phyloP scores from a whole-genome alignment of 208 protist species.

The Leishmania amazonensis region DNA sequence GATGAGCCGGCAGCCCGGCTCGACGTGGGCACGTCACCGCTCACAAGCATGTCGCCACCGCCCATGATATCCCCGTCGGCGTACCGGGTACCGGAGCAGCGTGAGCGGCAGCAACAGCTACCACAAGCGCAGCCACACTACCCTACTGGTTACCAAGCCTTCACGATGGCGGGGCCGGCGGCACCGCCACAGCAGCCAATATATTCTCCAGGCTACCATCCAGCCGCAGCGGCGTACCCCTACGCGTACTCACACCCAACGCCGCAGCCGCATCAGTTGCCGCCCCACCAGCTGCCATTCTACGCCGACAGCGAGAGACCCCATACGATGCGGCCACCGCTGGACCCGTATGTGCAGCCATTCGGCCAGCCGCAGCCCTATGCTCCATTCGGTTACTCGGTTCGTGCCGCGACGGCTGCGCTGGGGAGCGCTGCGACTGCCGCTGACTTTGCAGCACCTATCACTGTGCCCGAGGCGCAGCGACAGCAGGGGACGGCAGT shows the following conservation, averaged over 20 bases:
- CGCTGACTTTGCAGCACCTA: not conserved
- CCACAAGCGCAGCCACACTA: not conserved
- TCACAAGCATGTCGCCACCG: not conserved
- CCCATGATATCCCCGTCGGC: conserved; percentile 20
- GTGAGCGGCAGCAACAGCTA: not conserved
- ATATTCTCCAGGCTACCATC: not conserved
- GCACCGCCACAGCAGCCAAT: not conserved
- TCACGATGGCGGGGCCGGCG: not conserved
- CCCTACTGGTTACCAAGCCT: conserved; percentile 1
- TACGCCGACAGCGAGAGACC: conserved; percentile 1
- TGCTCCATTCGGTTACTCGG: conserved; percentile 5
- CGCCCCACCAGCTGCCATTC: not conserved
- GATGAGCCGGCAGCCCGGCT: conserved; percentile 3
- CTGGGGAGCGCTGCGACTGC: not conserved
- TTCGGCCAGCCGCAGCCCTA: not conserved
- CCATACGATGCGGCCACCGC: not conserved
- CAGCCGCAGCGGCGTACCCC: not conserved
- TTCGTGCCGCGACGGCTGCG: conserved; percentile 2
- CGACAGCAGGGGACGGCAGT: conserved; percentile 2
- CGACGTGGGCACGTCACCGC: conserved; percentile 20
- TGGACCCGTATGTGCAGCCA: not conserved
- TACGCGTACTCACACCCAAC: not conserved
- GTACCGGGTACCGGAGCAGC: conserved; percentile 13
- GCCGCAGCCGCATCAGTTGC: not conserved
- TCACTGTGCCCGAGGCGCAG: not conserved